phyloP scores from a whole-genome alignment of 495 filamentous ascomycete genomes.

The Aspergillus ellipticus region DNA sequence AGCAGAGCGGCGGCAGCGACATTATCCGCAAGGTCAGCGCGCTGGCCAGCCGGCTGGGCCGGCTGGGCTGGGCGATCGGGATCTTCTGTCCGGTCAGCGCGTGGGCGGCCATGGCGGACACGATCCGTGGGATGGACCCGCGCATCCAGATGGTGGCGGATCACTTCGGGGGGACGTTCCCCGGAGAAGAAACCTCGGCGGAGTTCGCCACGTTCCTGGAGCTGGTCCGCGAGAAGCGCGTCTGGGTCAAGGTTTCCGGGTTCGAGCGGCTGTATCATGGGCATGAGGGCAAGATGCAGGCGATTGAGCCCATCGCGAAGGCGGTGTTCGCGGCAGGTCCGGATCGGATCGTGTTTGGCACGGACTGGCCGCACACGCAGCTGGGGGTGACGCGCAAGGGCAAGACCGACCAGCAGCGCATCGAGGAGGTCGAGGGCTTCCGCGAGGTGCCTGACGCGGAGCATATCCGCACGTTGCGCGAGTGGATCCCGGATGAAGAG shows the following conservation, averaged over 20 bases:
- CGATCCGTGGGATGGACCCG: not conserved
- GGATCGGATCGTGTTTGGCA: conserved; percentile 4
- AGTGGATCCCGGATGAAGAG: not conserved
- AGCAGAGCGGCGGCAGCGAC: not conserved
- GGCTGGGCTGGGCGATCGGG: not conserved
- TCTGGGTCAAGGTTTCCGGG: not conserved
- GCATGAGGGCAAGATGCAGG: not conserved
- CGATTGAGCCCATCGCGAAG: not conserved
- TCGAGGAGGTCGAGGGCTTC: not conserved
- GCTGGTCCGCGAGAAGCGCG: not conserved
- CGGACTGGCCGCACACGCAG: conserved; percentile 13
- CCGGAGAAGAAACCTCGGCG: not conserved
- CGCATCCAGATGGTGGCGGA: conserved; percentile 9
- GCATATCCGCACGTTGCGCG: not conserved
- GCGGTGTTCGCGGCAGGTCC: conserved; percentile 2
- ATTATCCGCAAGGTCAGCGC: not conserved
- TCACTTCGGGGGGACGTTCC: conserved; percentile 8
- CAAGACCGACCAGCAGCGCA: not conserved
- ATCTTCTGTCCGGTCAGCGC: not conserved
- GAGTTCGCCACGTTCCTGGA: not conserved
- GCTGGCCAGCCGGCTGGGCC: not conserved
- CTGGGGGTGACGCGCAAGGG: not conserved
- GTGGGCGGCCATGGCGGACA: not conserved
- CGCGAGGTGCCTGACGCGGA: not conserved
- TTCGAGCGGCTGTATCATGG: not conserved